Evolutionary conservation across 2,329 filamentous ascomycete species (phyloP), one percentile per base, ranked within the genome.

Genomic region (Aspergillus pseudoterreus): DNA sequence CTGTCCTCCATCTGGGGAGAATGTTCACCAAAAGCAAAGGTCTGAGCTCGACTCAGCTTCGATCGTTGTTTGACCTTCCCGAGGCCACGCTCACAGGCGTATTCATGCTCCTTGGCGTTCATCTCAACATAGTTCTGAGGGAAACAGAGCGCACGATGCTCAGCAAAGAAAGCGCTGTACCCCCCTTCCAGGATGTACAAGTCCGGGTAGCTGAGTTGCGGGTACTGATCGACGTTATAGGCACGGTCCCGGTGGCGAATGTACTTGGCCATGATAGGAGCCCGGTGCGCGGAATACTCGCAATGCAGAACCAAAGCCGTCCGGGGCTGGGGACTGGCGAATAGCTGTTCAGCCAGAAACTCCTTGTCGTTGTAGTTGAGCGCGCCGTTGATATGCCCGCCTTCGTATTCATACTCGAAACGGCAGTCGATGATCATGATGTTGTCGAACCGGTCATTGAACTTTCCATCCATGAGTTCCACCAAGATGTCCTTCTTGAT

Each of bases 321-420:
- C 59, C 84, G 87, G 45, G 86, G 82, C 43, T 82, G 75, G 63
- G 86, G 83, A 15, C 80, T 79, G 27, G 83, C 75, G 70, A 99
- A 96, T 45, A 99, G 82, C 60, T 92, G 84, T 50, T 79, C 78
- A 8, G 90, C 84, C 52, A 99, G 79, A 54, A 88, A 76, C 64
- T 99, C 92, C 74, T 96, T 96, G 76, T 96, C 90, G 73, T 96
- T 97, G 78, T 91, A 94, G 77, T 99, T 99, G 74, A 96, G 79
- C 41, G 94, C 94, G 15, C 88, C 88, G 60, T 91, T 83, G 66
- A 99, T 96, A 70, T 99, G 94, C 32, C 94, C 94, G 51, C 94
- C 94, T 14, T 96, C 87, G 69, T 95, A 99, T 74, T 99, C 94
- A 71, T 99, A 99, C 78, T 99, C 94, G 68, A 99, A 99, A 17